Evolutionary conservation across 495 filamentous ascomycete species (phyloP), one percentile per base, ranked within the genome.

Genomic region (Penicillium ucsense): DNA sequence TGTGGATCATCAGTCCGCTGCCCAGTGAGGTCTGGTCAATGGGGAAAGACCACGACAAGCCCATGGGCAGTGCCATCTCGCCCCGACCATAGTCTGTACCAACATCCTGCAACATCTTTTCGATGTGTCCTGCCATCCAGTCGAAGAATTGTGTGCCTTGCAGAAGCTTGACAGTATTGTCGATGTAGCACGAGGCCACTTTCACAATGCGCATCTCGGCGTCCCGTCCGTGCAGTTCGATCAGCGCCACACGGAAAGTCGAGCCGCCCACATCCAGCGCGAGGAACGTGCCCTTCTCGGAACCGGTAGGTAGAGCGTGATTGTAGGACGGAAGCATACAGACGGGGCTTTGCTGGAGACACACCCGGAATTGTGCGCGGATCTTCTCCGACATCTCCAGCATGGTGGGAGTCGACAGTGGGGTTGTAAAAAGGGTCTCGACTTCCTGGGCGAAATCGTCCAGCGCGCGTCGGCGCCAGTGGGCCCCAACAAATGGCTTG

Each of bases 251-350:
- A 2, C 82, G 76, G 48, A 85, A 78, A 7, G 79, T 84, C 28
- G 82, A 84, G 1, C 82, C 82, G 7, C 82, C 82, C 30, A 84
- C 82, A 61, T 85, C 82, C 47, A 85, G 58, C 1, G 78, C 79
- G 28, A 85, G 60, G 51, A 72, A 82, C 8, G 75, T 79, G 8
- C 82, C 82, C 42, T 66, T 65, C 52, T 85, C 82, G 35, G 69
- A 46, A 6, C 82, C 82, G 8, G 73, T 74, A 3, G 82, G 82
- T 20, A 85, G 66, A 0, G 72, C 74, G 54, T 82, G 72, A 48
- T 75, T 82, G 64, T 79, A 82, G 4, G 82, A 84, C 0, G 82
- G 82, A 35, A 84, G 68, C 82, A 84, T 85, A 63, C 75, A 78
- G 47, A 73, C 71, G 7, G 75, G 68, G 56, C 73, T 80, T 20